Percentiles rank a stretch among this genome's conserved stretches.
phyloP scores from a whole-genome alignment of 2,329 filamentous ascomycete genomes.

The Aspergillus brunneoviolaceus region DNA sequence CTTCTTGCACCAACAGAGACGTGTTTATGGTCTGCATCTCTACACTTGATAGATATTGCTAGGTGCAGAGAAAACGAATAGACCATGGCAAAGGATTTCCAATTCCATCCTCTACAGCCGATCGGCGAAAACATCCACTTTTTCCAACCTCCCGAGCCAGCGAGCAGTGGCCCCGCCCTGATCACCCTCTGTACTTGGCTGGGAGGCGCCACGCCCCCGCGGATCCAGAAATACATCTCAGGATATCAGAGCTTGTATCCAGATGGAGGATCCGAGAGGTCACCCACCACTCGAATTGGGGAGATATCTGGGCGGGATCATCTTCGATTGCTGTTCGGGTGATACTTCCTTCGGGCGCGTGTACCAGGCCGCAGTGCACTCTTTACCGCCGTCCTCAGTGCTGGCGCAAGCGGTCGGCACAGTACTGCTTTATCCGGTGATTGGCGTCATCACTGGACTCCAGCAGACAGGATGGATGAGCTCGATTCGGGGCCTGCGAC shows the following conservation, averaged over 20 bases:
- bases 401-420: conserved; percentile 14
- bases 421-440: conserved; percentile 18
- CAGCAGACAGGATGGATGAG: conserved; percentile 15
- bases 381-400: conserved; percentile 9
- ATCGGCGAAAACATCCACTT: conserved; percentile 5
- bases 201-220: conserved; percentile 13
- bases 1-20: too few species aligned
- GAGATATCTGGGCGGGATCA: neutral
- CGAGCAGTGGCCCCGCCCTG: neutral
- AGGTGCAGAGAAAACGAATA: too few species aligned
- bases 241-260: conserved; percentile 9
- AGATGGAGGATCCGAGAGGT: neutral
- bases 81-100: too few species aligned
- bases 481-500: conserved; percentile 15
- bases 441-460: conserved; percentile 15
- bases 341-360: conserved; percentile 11
- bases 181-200: conserved; percentile 16
- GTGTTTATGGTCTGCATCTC: too few species aligned
- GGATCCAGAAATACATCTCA: conserved; percentile 14
- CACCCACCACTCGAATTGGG: neutral
- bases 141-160: neutral
- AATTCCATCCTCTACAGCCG: neutral
- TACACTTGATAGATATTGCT: too few species aligned
- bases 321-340: conserved; percentile 18
- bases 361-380: conserved; percentile 12